phyloP scores from a whole-genome alignment of 202 grass and related monocot genomes.

The Schoenoplectus triqueter region DNA sequence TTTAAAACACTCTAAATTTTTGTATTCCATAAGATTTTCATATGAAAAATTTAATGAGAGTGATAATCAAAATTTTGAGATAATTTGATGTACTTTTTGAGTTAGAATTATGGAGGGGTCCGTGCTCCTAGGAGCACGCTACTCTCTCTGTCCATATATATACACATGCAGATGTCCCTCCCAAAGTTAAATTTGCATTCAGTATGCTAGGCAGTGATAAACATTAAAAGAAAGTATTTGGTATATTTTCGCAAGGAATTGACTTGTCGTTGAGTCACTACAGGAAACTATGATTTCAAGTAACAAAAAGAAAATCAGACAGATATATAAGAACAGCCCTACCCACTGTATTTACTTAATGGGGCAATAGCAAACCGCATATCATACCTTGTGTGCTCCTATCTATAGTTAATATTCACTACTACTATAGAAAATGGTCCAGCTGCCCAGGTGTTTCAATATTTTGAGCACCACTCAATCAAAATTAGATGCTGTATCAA shows the following conservation, averaged over 20 bases:
- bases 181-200: background rate
- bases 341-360: background rate
- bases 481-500: background rate
- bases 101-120: no score
- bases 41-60: no score
- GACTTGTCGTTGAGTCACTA: background rate
- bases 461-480: background rate
- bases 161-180: background rate
- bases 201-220: background rate
- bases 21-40: no score
- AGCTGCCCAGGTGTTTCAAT: background rate
- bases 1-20: no score
- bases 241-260: slow-evolving; percentile 3
- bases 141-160: background rate
- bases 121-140: no score
- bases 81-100: no score
- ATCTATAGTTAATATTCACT: background rate
- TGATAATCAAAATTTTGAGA: no score
- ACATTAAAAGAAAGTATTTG: background rate
- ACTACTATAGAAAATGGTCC: background rate
- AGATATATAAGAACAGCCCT: background rate
- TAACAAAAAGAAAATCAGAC: background rate
- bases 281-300: background rate
- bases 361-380: background rate
- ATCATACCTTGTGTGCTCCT: background rate